Percentiles rank a stretch among this genome's conserved stretches.
These are phyloP conservation scores for Colletotrichum simmondsii DNA, from an alignment of 2,329 filamentous ascomycete species.

Conservation along the genomic window DNA sequence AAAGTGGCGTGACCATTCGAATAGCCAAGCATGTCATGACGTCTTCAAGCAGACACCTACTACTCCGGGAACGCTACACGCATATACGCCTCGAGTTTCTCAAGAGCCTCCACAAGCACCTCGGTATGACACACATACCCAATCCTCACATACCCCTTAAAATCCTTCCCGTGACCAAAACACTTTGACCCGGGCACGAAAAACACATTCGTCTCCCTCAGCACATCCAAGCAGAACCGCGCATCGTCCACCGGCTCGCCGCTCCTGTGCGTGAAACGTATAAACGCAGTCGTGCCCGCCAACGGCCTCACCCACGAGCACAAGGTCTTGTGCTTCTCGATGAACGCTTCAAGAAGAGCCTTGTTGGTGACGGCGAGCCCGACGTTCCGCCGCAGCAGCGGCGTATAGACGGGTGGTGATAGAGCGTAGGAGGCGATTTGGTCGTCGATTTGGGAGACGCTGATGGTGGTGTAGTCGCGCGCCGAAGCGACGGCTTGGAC, in stretches of 20 bases:
- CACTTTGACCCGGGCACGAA: conserved; percentile 78
- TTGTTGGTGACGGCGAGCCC: conserved; percentile 76
- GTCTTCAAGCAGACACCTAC: not conserved
- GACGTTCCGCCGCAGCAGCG: conserved; percentile 67
- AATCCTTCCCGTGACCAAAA: conserved; percentile 76
- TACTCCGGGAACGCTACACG: not conserved
- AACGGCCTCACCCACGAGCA: conserved; percentile 79
- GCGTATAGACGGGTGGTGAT: conserved; percentile 53
- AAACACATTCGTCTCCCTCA: conserved; percentile 77
- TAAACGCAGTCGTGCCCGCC: conserved; percentile 83
- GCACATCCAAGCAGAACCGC: conserved; percentile 75
- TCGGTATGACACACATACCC: conserved; percentile 80
- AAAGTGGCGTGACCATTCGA: too few species aligned
- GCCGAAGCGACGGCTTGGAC: conserved; percentile 72
- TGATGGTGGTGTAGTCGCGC: conserved; percentile 87
- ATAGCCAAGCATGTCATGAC: not conserved
- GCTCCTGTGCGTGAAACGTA: conserved; percentile 72
- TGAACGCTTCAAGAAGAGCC: conserved; percentile 72
- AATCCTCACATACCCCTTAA: conserved; percentile 80
- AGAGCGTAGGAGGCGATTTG: conserved; percentile 81
- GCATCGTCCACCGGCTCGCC: conserved; percentile 75
- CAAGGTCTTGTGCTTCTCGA: conserved; percentile 70
- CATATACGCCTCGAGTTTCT: conserved; percentile 56
- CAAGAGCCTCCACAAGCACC: conserved; percentile 74
- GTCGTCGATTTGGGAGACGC: conserved; percentile 86